These are phyloP conservation scores for Tetraselmis chui DNA, from an alignment of 139 green algal genomes.

Conservation along the genomic window DNA sequence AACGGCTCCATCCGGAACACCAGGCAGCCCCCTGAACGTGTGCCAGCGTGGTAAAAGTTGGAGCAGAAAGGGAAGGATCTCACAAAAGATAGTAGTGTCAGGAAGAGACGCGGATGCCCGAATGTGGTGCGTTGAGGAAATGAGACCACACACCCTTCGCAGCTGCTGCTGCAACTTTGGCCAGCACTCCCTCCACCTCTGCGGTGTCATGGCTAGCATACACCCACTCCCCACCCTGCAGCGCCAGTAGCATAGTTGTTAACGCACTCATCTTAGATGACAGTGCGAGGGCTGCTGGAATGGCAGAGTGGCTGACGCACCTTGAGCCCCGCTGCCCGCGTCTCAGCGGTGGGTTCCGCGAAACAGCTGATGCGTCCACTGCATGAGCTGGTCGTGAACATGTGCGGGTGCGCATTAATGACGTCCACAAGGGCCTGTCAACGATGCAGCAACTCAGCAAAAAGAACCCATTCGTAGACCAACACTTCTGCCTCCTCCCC, in stretches of 20 bases:
- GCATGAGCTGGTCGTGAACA: conserved; percentile 59
- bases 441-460: too few species aligned
- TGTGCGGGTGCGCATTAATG: conserved; percentile 43
- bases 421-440: conserved; percentile 28
- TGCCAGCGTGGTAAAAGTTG: neutral
- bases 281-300: too few species aligned
- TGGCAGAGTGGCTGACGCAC: neutral
- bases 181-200: conserved; percentile 26
- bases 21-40: conserved; percentile 18
- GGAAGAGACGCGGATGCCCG: too few species aligned
- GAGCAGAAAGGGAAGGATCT: neutral
- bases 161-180: neutral
- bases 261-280: too few species aligned
- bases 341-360: conserved; percentile 33
- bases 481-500: too few species aligned
- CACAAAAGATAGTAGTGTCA: too few species aligned
- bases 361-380: conserved; percentile 52
- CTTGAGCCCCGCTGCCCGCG: conserved; percentile 36
- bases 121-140: too few species aligned
- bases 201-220: conserved; percentile 51
- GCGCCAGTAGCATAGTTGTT: too few species aligned
- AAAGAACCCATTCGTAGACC: too few species aligned
- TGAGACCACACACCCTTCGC: neutral
- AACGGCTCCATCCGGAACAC: conserved; percentile 74
- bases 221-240: conserved; percentile 54